Evolutionary conservation across 345 rosid genomes (phyloP).

Genomic region (Abelmoschus esculentus): DNA sequence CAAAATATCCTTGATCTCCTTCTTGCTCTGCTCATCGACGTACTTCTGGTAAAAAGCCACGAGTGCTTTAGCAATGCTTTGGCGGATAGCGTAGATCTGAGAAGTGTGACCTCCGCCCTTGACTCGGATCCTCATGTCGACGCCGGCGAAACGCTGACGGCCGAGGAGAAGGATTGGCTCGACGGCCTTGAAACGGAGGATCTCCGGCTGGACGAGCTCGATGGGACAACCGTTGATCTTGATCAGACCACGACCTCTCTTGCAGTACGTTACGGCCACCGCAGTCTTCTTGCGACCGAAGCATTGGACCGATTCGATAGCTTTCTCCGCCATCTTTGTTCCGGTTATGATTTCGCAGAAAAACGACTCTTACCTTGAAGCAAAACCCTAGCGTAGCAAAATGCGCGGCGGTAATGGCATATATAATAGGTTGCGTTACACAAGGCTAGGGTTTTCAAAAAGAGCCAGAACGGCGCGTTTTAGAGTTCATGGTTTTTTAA

Average conservation of each 20-base stretch:
- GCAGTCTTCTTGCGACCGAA: constrained; percentile 85
- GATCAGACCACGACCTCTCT: constrained; percentile 61
- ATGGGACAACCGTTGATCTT: constrained; percentile 81
- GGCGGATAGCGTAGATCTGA: constrained; percentile 88
- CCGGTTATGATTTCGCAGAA: not conserved
- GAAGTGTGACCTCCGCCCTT: constrained; percentile 69
- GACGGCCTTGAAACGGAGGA: constrained; percentile 65
- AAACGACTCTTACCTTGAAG: not conserved
- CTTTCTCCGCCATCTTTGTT: not conserved
- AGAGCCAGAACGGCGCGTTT: not conserved
- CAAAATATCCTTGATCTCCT: constrained; percentile 84
- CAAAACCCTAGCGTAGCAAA: constrained; percentile 9
- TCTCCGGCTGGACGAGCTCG: constrained; percentile 72
- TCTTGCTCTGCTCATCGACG: constrained; percentile 86
- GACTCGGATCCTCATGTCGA: constrained; percentile 69
- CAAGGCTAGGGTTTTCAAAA: not conserved
- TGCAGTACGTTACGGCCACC: constrained; percentile 77
- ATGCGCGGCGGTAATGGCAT: not conserved
- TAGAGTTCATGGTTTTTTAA: not conserved
- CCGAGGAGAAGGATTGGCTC: constrained; percentile 81
- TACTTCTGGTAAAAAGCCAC: constrained; percentile 84
- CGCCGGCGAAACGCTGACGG: constrained; percentile 61
- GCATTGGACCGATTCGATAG: constrained; percentile 52
- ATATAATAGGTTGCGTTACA: not conserved
- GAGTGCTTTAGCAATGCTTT: constrained; percentile 83